Evolutionary conservation across 306 rosid species (phyloP).

Genomic region (Corylus heterophylla): DNA sequence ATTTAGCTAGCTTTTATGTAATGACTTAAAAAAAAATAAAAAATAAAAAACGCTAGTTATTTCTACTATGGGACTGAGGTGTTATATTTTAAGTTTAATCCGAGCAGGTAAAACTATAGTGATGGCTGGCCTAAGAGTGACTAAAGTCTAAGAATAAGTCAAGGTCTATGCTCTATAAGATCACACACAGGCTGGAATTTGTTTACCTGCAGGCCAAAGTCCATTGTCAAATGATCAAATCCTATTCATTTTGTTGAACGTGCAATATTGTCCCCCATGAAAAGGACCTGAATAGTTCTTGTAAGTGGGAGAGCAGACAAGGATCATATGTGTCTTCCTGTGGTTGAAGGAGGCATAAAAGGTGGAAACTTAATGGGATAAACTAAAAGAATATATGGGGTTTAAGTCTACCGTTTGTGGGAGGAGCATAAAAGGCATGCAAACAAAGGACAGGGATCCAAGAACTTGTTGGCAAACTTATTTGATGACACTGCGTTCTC

Average conservation of each 20-base stretch:
- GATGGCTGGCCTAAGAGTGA: slow-evolving; percentile 3
- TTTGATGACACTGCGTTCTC: background rate
- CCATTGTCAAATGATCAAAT: background rate
- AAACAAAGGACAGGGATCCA: background rate
- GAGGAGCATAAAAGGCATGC: background rate
- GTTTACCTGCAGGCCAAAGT: background rate
- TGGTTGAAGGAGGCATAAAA: slow-evolving; percentile 11
- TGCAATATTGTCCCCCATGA: slow-evolving; percentile 31
- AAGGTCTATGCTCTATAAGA: slow-evolving; percentile 22
- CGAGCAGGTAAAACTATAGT: slow-evolving; percentile 10
- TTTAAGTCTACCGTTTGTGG: background rate
- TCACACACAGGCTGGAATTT: slow-evolving; percentile 9
- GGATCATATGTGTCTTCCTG: slow-evolving; percentile 19
- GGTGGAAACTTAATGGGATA: slow-evolving; percentile 20
- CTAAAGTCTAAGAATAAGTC: slow-evolving; percentile 18
- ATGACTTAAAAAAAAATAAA: too few relatives aligned
- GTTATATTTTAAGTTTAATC: too few relatives aligned
- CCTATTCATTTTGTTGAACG: background rate
- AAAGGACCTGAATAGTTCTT: slow-evolving; percentile 19
- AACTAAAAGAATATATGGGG: slow-evolving; percentile 6
- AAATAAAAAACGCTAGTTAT: too few relatives aligned
- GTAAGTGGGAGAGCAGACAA: slow-evolving; percentile 32
- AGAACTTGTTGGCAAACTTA: background rate
- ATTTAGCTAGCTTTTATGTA: too few relatives aligned
- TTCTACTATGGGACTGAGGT: too few relatives aligned